Evolutionary conservation across 1,284 basidiomycete genomes (phyloP), one percentile per base, ranked within the genome.

Genomic region (Vanrija sp.): DNA sequence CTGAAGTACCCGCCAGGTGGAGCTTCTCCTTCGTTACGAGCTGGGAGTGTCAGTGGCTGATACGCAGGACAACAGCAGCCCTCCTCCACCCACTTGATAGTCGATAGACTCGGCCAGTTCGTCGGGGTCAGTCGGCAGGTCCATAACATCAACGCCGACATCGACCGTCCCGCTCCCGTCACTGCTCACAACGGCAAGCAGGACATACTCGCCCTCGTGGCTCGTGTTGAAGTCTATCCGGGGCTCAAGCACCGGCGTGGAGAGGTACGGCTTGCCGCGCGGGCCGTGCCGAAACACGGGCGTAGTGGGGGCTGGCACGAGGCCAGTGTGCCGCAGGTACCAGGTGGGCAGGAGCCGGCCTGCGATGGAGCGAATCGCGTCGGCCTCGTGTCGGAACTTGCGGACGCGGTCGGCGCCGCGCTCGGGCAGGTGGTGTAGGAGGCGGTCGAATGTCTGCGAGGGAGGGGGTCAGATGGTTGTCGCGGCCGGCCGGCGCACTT

Each of bases 91-190:
- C 23, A 65, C 63, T 46, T 63, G 61, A 38, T 57, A 55, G 8
- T 48, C 46, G 8, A 61, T 54, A 6, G 49, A 26, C 19, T 55
- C 56, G 12, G 46, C 52, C 9, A 65, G 38, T 26, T 55, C 65
- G 10, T 58, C 55, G 1, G 63, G 61, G 16, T 69, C 59, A 0
- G 19, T 18, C 2, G 71, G 71, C 10, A 67, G 54, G 3, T 59
- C 54, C 70, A 72, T 72, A 0, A 75, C 58, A 40, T 75, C 73
- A 12, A 75, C 70, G 1, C 73, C 73, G 14, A 73, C 56, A 2
- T 67, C 60, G 7, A 28, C 28, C 9, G 19, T 29, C 7, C n/a
- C 28, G 1, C 23, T 47, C 5, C 23, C 43, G 2, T 3, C 39
- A 1, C 60, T 62, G 16, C 51, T 42, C 4, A 51, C 49, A 0